Conservation (phyloP, 768 basidiomycete species). For the Floccularia luteovirens region DNA sequence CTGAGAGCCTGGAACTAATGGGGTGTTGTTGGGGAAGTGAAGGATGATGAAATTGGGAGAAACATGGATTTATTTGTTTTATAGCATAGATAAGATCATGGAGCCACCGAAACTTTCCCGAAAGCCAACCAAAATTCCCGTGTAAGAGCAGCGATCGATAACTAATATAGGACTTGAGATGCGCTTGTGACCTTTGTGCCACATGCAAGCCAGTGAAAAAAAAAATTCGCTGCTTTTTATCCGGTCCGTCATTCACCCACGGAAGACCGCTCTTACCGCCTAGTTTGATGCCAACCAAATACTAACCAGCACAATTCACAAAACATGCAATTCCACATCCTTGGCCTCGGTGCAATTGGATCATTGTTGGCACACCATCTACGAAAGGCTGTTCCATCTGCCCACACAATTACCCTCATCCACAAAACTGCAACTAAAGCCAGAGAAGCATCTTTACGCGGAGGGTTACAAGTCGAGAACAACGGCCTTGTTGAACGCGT, state of each 20-base stretch:
- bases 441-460: conserved; percentile 19
- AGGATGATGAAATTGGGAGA: neutral
- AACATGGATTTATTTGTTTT: neutral
- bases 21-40: neutral
- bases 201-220: too few relatives aligned
- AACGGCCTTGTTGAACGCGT: conserved; percentile 34
- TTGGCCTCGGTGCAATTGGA: conserved; percentile 82
- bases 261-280: too few relatives aligned
- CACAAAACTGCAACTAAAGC: conserved; percentile 43
- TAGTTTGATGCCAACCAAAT: too few relatives aligned
- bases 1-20: too few relatives aligned
- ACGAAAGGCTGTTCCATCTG: conserved; percentile 43
- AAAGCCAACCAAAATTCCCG: conserved; percentile 1
- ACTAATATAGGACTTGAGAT: conserved; percentile 1
- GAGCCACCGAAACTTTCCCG: conserved; percentile 6
- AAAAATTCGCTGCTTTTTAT: too few relatives aligned
- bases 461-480: conserved; percentile 35
- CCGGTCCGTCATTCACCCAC: too few relatives aligned
- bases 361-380: conserved; percentile 77
- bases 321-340: conserved; percentile 69
- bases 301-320: too few relatives aligned
- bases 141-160: neutral
- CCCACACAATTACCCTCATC: conserved; percentile 61
- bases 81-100: neutral
- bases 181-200: too few relatives aligned